Evolutionary conservation across 305 asterid species (phyloP), one percentile per base, ranked within the genome.

Genomic region (Caryopteris hybrid): DNA sequence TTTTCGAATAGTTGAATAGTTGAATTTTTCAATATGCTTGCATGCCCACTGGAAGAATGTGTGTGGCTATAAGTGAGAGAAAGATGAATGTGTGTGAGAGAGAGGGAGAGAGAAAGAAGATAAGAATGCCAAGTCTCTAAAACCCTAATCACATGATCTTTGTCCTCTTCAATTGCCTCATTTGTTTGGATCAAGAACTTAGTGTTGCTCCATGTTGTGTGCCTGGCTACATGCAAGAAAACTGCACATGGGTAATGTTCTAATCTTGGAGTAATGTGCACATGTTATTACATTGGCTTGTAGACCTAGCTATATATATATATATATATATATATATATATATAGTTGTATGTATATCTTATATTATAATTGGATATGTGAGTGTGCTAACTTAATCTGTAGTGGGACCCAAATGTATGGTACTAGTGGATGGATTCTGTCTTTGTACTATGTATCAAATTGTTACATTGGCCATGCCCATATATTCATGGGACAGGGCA

Each of bases 171-270:
- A 42, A 38, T 55, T 46, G 67, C 38, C 45, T 57, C 61, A 45
- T 43, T 74, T 69, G 51, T 6, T 68, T 54, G 60, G 12, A 53
- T 45, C 74, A 68, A 68, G 27, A 74, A 55, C 54, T 68, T 45
- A 52, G 14, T 66, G 31, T 41, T 57, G 36, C 3, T 48, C 64
- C 78, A 74, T 75, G 75, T 69, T 68, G 13, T 34, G 10, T 74
- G 70, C 60, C 61, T 61, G 22, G 29, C 47, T 45, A 34, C 68
- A 62, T 43, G 36, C 68, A 52, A 60, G 11, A 31, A 50, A 51
- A 52, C 48, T 68, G 61, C 79, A 69, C 79, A 74, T 74, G 79
- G n/a, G 17, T 59, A 18, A 46, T 63, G 25, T 69, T 21, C 66
- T 38, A 34, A 47, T 62, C 51, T 74, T 68, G 56, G 43, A 34